These are phyloP conservation scores for Mucor saturninus DNA, from an alignment of 371 early-diverging fungal genomes.

Conservation along the genomic window DNA sequence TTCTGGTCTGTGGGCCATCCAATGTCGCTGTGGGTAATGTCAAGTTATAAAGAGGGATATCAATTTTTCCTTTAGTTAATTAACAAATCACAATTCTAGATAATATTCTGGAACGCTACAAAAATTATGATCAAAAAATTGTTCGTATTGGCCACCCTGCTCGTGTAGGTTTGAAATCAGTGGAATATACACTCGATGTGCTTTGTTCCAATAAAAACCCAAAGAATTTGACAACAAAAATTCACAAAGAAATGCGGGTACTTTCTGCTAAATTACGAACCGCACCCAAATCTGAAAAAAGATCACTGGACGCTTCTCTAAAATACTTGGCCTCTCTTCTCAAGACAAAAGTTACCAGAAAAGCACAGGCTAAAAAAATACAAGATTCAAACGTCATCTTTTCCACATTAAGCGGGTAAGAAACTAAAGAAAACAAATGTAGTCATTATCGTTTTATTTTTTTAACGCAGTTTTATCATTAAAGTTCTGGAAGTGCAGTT, in stretches of 20 bases:
- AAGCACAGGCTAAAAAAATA: slow-evolving; percentile 71
- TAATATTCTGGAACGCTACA: neutral
- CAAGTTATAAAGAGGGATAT: no score
- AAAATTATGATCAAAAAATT: slow-evolving; percentile 29
- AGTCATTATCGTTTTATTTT: no score
- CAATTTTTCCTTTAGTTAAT: no score
- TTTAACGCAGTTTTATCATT: no score
- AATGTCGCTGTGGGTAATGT: slow-evolving; percentile 86
- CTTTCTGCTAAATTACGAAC: no score
- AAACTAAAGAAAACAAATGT: neutral
- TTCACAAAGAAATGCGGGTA: neutral
- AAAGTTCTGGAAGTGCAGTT: slow-evolving; percentile 53
- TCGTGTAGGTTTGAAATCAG: slow-evolving; percentile 67
- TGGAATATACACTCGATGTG: slow-evolving; percentile 46
- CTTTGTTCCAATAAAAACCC: neutral
- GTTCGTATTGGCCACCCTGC: slow-evolving; percentile 90
- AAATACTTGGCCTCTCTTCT: slow-evolving; percentile 34
- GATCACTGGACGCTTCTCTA: neutral
- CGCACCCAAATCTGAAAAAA: neutral
- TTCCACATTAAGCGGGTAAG: slow-evolving; percentile 62
- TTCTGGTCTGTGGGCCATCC: slow-evolving; percentile 92
- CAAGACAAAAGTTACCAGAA: slow-evolving; percentile 51
- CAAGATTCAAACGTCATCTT: slow-evolving; percentile 60
- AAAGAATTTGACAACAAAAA: neutral
- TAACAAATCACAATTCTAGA: neutral